phyloP scores from a whole-genome alignment of 2,329 filamentous ascomycete species.

The Penicillium rolfsii region DNA sequence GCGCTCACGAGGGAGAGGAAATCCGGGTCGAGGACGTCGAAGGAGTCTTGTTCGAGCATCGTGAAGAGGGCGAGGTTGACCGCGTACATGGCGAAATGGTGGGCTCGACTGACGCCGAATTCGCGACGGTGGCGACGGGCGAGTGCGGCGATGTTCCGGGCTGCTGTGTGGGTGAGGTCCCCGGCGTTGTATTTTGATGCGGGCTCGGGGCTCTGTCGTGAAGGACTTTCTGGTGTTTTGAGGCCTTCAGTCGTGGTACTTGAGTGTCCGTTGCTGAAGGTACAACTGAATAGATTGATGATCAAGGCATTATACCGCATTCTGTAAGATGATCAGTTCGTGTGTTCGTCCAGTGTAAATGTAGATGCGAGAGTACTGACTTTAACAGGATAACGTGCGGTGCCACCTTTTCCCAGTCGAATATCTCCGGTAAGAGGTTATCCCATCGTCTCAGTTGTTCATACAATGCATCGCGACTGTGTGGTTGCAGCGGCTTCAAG shows the following conservation, averaged over 20 bases:
- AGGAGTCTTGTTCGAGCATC: slow-evolving; percentile 34
- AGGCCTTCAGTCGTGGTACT: slow-evolving; percentile 26
- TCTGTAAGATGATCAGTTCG: slow-evolving; percentile 20
- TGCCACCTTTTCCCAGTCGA: slow-evolving; percentile 29
- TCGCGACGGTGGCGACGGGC: slow-evolving; percentile 38
- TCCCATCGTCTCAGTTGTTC: slow-evolving; percentile 37
- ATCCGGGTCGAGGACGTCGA: slow-evolving; percentile 40
- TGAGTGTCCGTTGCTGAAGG: slow-evolving; percentile 23
- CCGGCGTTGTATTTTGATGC: slow-evolving; percentile 27
- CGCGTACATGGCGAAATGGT: slow-evolving; percentile 44
- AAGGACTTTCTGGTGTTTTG: slow-evolving; percentile 37
- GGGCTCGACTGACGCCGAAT: slow-evolving; percentile 40
- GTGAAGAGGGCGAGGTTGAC: slow-evolving; percentile 45
- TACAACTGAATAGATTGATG: slow-evolving; percentile 43
- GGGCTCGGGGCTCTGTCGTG: slow-evolving; percentile 17
- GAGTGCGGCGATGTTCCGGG: slow-evolving; percentile 36
- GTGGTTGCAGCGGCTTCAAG: slow-evolving; percentile 13
- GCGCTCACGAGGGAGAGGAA: slow-evolving; percentile 41
- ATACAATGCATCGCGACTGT: slow-evolving; percentile 36
- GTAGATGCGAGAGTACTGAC: slow-evolving; percentile 20
- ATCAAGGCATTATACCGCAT: slow-evolving; percentile 42
- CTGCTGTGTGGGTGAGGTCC: slow-evolving; percentile 35
- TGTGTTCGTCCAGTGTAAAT: no score
- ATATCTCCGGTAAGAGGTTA: slow-evolving; percentile 31
- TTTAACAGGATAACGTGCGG: slow-evolving; percentile 42